These are phyloP conservation scores for Phialemoniopsis sp. DNA, from an alignment of 2,329 filamentous ascomycete genomes.

Conservation along the genomic window DNA sequence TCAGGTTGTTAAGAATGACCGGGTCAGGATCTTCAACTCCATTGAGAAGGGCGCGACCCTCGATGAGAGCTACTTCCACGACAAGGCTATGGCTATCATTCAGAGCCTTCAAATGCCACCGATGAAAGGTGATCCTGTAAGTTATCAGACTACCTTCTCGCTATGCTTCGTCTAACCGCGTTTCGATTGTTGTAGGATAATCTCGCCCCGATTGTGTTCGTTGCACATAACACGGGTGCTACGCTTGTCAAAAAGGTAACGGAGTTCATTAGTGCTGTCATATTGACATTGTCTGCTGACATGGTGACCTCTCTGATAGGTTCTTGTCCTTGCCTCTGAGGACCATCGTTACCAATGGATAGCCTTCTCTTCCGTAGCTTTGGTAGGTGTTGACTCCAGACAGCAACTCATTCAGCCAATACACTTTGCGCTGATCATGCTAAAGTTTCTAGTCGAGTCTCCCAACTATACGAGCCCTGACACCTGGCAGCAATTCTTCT, in stretches of 20 bases:
- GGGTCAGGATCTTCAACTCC: neutral
- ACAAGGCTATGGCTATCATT: constrained; percentile 2
- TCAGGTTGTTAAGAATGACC: too few species aligned
- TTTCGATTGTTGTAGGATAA: too few species aligned
- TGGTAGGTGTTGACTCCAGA: constrained; percentile 1
- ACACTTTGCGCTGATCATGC: neutral
- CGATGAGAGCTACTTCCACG: neutral
- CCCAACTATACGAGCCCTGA: neutral
- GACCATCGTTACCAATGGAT: neutral
- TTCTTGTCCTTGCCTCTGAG: constrained; percentile 1
- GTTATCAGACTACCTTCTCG: too few species aligned
- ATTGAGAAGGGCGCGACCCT: neutral
- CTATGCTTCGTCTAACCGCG: too few species aligned
- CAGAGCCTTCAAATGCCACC: neutral
- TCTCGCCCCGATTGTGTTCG: neutral
- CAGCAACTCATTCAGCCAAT: too few species aligned
- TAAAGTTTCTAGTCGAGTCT: constrained; percentile 1
- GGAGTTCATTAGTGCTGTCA: too few species aligned
- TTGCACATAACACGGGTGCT: constrained; percentile 4
- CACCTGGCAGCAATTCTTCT: constrained; percentile 2
- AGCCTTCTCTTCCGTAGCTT: neutral
- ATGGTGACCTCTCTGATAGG: neutral
- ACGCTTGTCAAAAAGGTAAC: constrained; percentile 4
- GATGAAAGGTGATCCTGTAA: too few species aligned
- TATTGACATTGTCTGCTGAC: too few species aligned